Conservation (phyloP, 768 basidiomycete species). For the Mycena epipterygia region DNA sequence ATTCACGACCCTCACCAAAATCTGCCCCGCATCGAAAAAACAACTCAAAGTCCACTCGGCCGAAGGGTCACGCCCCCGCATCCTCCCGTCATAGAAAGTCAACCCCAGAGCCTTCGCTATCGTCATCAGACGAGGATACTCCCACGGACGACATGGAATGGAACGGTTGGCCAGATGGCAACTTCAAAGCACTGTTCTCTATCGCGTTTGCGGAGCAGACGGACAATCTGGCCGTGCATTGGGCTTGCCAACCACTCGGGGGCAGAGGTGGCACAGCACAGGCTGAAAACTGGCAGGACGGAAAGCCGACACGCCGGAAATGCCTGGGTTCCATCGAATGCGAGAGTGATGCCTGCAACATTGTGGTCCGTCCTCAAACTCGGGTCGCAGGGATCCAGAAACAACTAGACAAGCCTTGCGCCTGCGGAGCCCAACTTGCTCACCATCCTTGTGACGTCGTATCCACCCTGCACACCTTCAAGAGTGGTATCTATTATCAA, state of each 20-base stretch:
- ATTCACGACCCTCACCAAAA: neutral
- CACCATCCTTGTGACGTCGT: neutral
- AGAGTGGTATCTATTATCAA: neutral
- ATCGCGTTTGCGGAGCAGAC: neutral
- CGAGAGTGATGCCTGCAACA: conserved; percentile 29
- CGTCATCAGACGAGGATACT: neutral
- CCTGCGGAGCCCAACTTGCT: neutral
- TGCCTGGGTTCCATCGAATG: conserved; percentile 39
- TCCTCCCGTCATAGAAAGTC: too few species aligned
- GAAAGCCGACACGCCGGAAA: conserved; percentile 26
- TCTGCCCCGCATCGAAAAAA: neutral
- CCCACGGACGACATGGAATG: neutral
- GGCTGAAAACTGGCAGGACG: conserved; percentile 22
- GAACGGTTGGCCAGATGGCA: neutral
- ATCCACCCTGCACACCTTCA: neutral
- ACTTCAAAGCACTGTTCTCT: neutral
- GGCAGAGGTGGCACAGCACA: conserved; percentile 28
- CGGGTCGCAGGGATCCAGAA: neutral
- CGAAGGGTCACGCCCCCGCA: too few species aligned
- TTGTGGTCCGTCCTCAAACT: conserved; percentile 34
- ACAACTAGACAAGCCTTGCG: neutral
- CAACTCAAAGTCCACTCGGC: neutral
- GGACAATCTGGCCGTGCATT: conserved; percentile 29
- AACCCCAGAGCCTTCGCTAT: too few species aligned
- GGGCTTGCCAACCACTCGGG: conserved; percentile 33